Base-by-base conservation (phyloP, 2,329 filamentous ascomycete species). In the Cercospora canescens region DNA sequence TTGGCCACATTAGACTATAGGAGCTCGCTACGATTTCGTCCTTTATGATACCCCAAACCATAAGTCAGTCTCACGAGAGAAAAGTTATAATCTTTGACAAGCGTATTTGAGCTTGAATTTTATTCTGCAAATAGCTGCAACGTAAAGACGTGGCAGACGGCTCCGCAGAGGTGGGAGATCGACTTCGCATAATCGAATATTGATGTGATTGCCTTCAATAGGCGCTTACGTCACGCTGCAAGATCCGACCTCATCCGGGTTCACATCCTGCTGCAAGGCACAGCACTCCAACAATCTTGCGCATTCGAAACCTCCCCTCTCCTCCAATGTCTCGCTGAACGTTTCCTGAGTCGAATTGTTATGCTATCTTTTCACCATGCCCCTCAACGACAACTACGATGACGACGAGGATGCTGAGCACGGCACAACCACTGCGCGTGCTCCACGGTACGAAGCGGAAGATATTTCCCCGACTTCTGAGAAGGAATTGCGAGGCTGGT, bases 401-500 rank as follows among this genome's bases (percentile, higher is more conserved):
- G 45, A 52, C 24, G 45, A 52, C n/a, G 45, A 52, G 24, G 45
- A 52, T 30, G 24, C 45, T 28, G 59, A 61, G 12, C 59, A 54
- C 41, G 41, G 48, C 30, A 39, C 24, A 18, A 21, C 55, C 21
- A 37, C 39, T 14, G 52, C 48, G 21, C 68, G 67, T 50, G 65
- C 66, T 52, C 71, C 72, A 48, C 71, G 71, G 37, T 74, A 69
- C 34, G 69, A 72, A 16, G 71, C 70, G 37, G 73, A 75, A 54
- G 73, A 75, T 54, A 60, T 69, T n/a, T 68, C 64, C 12, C 70
- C 69, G 1, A 75, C 71, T 6, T 69, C 69, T 1, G 70, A 73
- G 50, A 67, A 67, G 12, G 73, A 75, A 67, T 54, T 74, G 52
- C 70, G 68, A 63, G 72, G 73, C 30, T 74, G 73, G 73, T 74